Evolutionary conservation across 1,284 basidiomycete genomes (phyloP), one percentile per base, ranked within the genome.

Genomic region (Anthracocystis walkeri): DNA sequence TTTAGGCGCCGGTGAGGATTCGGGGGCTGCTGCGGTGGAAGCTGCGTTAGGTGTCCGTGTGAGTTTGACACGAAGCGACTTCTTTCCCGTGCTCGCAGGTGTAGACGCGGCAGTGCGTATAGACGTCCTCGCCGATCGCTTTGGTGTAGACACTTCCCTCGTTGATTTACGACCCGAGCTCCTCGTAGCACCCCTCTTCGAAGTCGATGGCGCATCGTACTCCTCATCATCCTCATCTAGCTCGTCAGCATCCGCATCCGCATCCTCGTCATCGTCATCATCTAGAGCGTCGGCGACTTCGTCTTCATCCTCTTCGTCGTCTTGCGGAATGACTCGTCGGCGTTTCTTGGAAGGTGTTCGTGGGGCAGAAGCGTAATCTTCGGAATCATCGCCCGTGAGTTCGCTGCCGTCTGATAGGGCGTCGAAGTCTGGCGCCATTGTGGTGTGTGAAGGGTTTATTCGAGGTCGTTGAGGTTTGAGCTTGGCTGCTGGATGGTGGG

Each of bases 221-320:
- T 79, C 77, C 12, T 85, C 84, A 41, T 80, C 79, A n/a, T 80
- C 66, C 4, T 70, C 69, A 49, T 75, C 75, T 2, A 65, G 85
- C 20, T 76, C 86, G 18, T 87, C 87, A 10, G 84, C 84, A 40
- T 84, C 85, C 4, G 75, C 81, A 1, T 79, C 77, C 31, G 79
- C 75, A 31, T 80, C 82, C 44, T 83, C 77, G 50, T 60, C 50
- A 25, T 58, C 57, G 3, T 65, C 74, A 61, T 49, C 70, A 11
- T 54, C 75, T 0, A 66, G 46, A 40, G 41, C 51, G 25, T 72
- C 65, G 23, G 60, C 69, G 1, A 65, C 56, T 45, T 68, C 59
- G 16, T 75, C 59, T 21, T 64, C 62, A 21, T 75, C 72, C 0
- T 66, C 60, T n/a, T 70, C 63, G 12, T 67, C 65, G 29, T 71